Evolutionary conservation across 768 basidiomycete species (phyloP).

Genomic region (Hypholoma fasciculare): DNA sequence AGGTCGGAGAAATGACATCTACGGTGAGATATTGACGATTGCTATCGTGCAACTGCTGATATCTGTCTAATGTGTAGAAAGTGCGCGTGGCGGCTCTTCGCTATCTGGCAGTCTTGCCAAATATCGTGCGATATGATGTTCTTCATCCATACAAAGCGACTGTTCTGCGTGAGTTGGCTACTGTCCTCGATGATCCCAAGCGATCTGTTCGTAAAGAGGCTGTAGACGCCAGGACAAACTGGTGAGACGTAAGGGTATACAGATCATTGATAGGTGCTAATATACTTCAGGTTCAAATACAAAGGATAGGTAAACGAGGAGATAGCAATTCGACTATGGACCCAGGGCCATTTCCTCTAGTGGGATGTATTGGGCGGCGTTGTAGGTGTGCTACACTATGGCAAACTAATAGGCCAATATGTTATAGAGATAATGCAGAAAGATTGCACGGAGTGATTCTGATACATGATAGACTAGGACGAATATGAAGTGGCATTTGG

Average conservation of each 20-base stretch:
- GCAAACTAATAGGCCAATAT: conserved; percentile 29
- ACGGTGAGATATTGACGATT: conserved; percentile 38
- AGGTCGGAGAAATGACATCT: conserved; percentile 49
- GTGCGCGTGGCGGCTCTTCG: conserved; percentile 76
- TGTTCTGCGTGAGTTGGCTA: conserved; percentile 75
- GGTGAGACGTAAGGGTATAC: conserved; percentile 30
- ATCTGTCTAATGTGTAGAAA: conserved; percentile 41
- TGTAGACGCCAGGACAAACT: conserved; percentile 73
- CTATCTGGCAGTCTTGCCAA: conserved; percentile 74
- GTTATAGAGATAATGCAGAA: conserved; percentile 26
- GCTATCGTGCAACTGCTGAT: background rate
- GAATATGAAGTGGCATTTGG: conserved; percentile 2
- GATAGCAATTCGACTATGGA: conserved; percentile 16
- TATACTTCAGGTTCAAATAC: conserved; percentile 54
- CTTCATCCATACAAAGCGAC: conserved; percentile 77
- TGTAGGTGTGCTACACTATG: conserved; percentile 28
- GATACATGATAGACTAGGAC: conserved; percentile 5
- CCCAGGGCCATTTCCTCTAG: conserved; percentile 26
- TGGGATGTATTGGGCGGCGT: conserved; percentile 16
- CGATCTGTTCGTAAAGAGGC: conserved; percentile 83
- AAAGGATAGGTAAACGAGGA: conserved; percentile 38
- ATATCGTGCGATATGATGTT: conserved; percentile 75
- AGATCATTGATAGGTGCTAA: conserved; percentile 20
- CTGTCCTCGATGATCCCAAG: conserved; percentile 87
- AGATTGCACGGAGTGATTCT: background rate